Percentiles rank a stretch among this genome's conserved stretches.
These are phyloP conservation scores for Didymella exigua DNA, from an alignment of 2,329 filamentous ascomycete species.

Conservation along the genomic window DNA sequence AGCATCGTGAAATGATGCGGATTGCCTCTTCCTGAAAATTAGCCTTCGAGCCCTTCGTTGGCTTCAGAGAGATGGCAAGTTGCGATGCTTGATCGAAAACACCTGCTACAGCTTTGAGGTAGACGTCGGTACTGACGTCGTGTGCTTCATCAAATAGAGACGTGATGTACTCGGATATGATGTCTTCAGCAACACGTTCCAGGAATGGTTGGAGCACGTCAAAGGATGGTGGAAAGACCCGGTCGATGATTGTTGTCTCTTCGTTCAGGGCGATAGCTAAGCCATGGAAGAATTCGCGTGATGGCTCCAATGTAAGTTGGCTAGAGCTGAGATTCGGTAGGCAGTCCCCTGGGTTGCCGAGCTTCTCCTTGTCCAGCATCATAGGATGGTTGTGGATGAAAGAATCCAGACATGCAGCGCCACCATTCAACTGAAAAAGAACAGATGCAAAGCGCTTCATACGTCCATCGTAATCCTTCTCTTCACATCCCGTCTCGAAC, in stretches of 20 bases:
- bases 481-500: conserved; percentile 90
- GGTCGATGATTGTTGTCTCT: conserved; percentile 77
- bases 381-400: conserved; percentile 90
- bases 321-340: conserved; percentile 70
- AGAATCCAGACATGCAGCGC: conserved; percentile 75
- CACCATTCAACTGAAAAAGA: conserved; percentile 79
- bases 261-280: conserved; percentile 80
- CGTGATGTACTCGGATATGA: conserved; percentile 83
- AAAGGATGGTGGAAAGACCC: conserved; percentile 75
- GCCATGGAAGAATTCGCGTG: conserved; percentile 77
- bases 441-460: conserved; percentile 93
- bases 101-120: conserved; percentile 84
- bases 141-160: conserved; percentile 87
- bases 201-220: conserved; percentile 79
- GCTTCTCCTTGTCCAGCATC: conserved; percentile 72
- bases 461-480: conserved; percentile 82
- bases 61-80: conserved; percentile 73
- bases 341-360: conserved; percentile 80
- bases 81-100: conserved; percentile 85
- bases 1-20: conserved; percentile 72
- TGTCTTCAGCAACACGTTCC: conserved; percentile 80
- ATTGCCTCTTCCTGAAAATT: conserved; percentile 69
- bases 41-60: conserved; percentile 66
- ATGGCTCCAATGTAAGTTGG: conserved; percentile 76
- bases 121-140: conserved; percentile 73